Conservation (phyloP, 1,284 basidiomycete species). For the Fomitopsis pinicola region DNA sequence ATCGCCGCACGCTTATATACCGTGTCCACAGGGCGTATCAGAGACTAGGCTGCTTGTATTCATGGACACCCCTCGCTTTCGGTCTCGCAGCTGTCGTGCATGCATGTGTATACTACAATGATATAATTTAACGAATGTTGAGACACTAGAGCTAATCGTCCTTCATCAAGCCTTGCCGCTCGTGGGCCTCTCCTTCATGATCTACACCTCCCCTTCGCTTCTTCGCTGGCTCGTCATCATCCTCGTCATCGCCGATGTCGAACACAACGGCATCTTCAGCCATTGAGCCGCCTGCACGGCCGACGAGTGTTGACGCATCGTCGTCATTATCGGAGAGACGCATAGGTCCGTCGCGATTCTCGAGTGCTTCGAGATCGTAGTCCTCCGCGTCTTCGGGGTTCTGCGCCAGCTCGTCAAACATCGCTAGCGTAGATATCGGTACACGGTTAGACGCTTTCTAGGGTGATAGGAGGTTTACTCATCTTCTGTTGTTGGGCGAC, state of each 20-base stretch:
- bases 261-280: conserved; percentile 82
- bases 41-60: conserved; percentile 42
- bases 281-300: conserved; percentile 42
- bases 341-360: conserved; percentile 40
- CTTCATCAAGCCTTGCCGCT: conserved; percentile 62
- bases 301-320: conserved; percentile 66
- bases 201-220: conserved; percentile 43
- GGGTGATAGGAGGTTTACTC: conserved; percentile 32
- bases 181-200: conserved; percentile 42
- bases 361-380: conserved; percentile 81
- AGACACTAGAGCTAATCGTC: conserved; percentile 27
- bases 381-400: conserved; percentile 92
- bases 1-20: conserved; percentile 83
- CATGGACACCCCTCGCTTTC: conserved; percentile 5
- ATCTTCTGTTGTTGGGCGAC: conserved; percentile 88
- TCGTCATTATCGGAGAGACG: conserved; percentile 60
- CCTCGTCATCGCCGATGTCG: conserved; percentile 88
- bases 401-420: conserved; percentile 83
- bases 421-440: conserved; percentile 59
- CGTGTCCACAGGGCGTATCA: conserved; percentile 76
- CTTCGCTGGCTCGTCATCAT: conserved; percentile 54
- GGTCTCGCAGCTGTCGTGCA: conserved; percentile 20
- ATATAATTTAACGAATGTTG: conserved; percentile 23
- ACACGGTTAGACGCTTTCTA: conserved; percentile 22
- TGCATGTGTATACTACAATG: conserved; percentile 49